phyloP scores from a whole-genome alignment of 2,329 filamentous ascomycete genomes.

The Clonostachys sp. region DNA sequence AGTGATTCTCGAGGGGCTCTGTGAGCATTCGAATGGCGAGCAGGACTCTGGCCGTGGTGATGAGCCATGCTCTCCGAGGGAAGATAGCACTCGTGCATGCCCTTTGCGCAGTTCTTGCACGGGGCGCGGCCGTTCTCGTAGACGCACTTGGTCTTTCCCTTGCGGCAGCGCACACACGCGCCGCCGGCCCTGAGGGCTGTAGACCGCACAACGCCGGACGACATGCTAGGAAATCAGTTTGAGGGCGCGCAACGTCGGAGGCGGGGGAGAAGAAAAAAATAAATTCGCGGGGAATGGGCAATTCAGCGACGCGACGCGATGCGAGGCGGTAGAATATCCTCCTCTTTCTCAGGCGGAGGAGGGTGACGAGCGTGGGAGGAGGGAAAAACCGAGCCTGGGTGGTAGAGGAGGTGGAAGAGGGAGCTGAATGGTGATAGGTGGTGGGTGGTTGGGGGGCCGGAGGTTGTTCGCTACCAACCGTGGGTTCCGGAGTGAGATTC shows the following conservation, averaged over 20 bases:
- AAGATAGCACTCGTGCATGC: conserved; percentile 59
- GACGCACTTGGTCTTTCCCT: conserved; percentile 61
- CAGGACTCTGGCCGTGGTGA: conserved; percentile 54
- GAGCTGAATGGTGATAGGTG: too few relatives aligned
- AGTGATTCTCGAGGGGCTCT: conserved; percentile 49
- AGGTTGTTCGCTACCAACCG: too few relatives aligned
- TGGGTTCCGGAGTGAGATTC: too few relatives aligned
- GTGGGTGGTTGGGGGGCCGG: too few relatives aligned
- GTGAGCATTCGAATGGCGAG: conserved; percentile 39
- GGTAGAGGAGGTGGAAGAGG: not conserved
- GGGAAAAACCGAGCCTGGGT: not conserved
- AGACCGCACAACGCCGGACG: conserved; percentile 45
- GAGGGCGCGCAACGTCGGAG: not conserved
- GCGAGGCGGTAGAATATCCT: not conserved
- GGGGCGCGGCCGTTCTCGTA: conserved; percentile 59
- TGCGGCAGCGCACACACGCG: conserved; percentile 59
- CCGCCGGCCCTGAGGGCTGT: conserved; percentile 57
- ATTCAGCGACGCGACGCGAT: not conserved
- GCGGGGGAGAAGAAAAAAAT: not conserved
- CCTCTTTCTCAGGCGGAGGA: not conserved
- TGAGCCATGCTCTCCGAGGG: conserved; percentile 57
- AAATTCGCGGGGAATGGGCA: not conserved
- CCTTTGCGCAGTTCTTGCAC: conserved; percentile 60
- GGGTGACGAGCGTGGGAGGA: not conserved
- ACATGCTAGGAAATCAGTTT: conserved; percentile 7